A percentile compares a stretch with the other conserved stretches of the same genome.
Conservation (phyloP, 2,329 filamentous ascomycete genomes). For the Tolypocladium tropicale region DNA sequence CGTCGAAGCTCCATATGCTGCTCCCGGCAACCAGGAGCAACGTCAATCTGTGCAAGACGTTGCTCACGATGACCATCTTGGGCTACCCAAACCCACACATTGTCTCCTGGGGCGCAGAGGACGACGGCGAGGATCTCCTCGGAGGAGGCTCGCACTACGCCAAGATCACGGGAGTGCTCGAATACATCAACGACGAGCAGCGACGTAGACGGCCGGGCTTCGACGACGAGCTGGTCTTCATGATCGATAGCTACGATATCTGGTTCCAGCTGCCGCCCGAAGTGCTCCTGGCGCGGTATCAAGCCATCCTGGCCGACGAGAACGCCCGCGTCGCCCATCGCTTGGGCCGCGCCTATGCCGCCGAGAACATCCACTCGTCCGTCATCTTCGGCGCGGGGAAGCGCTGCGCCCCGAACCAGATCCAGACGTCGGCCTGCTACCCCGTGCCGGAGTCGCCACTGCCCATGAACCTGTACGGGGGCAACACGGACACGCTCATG, state of each 20-base stretch:
- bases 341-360: conserved; percentile 12
- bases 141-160: conserved; percentile 18
- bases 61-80: conserved; percentile 16
- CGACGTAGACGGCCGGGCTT: conserved; percentile 9
- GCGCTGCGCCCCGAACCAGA: conserved; percentile 14
- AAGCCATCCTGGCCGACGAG: conserved; percentile 12
- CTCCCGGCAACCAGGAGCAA: conserved; percentile 14
- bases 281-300: conserved; percentile 14
- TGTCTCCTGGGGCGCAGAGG: conserved; percentile 14
- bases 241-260: conserved; percentile 21
- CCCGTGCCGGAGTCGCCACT: conserved; percentile 16
- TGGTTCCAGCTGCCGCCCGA: conserved; percentile 22
- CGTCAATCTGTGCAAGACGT: conserved; percentile 19
- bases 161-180: conserved; percentile 16
- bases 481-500: conserved; percentile 12
- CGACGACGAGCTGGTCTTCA: conserved; percentile 17
- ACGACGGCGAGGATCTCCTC: conserved; percentile 5
- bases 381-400: conserved; percentile 18
- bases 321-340: conserved; percentile 11
- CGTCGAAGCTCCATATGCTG: conserved; percentile 13
- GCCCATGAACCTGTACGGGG: conserved; percentile 10
- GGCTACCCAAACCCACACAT: conserved; percentile 18
- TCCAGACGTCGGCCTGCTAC: conserved; percentile 14
- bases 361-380: conserved; percentile 10
- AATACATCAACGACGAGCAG: conserved; percentile 14